Evolutionary conservation across 2,329 filamentous ascomycete genomes (phyloP).

Genomic region (Pseudopyricularia cyperi): DNA sequence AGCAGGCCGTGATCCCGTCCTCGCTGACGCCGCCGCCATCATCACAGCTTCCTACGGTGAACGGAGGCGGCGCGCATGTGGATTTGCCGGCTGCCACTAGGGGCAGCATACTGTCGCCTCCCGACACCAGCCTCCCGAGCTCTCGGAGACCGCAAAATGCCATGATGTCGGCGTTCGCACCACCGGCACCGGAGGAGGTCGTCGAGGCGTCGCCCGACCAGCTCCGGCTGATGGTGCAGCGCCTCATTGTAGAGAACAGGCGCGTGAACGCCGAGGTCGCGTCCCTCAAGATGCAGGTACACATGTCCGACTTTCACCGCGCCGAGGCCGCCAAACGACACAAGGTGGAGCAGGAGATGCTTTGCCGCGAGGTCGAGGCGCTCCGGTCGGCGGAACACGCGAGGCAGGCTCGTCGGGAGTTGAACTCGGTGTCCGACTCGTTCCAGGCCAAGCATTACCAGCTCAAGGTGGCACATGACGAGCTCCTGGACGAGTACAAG

Average conservation of each 20-base stretch:
- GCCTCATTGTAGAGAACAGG: conserved; percentile 40
- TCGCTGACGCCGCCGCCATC: conserved; percentile 46
- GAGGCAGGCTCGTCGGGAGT: conserved; percentile 43
- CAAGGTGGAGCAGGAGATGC: conserved; percentile 84
- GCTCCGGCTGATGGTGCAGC: conserved; percentile 42
- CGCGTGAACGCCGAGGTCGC: conserved; percentile 68
- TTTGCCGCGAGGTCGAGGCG: conserved; percentile 75
- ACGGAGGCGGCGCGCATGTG: conserved; percentile 11
- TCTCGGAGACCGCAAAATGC: conserved; percentile 12
- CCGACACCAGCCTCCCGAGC: conserved; percentile 28
- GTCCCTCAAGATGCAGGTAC: conserved; percentile 84
- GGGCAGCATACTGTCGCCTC: conserved; percentile 38
- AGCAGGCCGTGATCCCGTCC: conserved; percentile 35
- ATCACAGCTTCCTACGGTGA: conserved; percentile 29
- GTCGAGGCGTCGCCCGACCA: conserved; percentile 39
- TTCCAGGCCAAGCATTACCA: conserved; percentile 44
- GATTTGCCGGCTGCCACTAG: conserved; percentile 28
- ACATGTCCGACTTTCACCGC: conserved; percentile 70
- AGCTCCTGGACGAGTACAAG: conserved; percentile 52
- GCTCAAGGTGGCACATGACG: conserved; percentile 53
- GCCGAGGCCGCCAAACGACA: conserved; percentile 76
- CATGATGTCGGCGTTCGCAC: conserved; percentile 26
- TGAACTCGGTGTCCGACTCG: conserved; percentile 37
- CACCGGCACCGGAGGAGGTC: conserved; percentile 36
- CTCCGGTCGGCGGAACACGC: conserved; percentile 62